These are phyloP conservation scores for Atalantia buxifolia DNA, from an alignment of 345 rosid species.

Conservation along the genomic window DNA sequence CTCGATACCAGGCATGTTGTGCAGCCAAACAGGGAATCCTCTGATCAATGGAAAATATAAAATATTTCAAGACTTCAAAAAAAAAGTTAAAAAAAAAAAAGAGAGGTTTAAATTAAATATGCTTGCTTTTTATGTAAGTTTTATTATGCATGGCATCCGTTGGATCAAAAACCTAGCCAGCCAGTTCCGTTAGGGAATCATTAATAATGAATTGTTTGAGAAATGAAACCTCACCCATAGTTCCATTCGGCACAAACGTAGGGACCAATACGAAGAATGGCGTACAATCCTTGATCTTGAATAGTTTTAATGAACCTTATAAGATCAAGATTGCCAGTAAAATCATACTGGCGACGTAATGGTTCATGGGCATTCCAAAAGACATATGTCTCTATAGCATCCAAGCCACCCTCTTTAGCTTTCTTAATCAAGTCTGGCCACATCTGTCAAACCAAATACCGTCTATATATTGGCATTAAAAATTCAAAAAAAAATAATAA, in stretches of 20 bases:
- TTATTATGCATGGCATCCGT: too few species aligned
- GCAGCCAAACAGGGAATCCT: slow-evolving; percentile 67
- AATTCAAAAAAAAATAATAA: too few species aligned
- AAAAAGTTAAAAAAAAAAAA: too few species aligned
- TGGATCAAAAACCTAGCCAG: too few species aligned
- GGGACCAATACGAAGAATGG: slow-evolving; percentile 63
- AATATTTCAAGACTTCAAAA: too few species aligned
- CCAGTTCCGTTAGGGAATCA: too few species aligned
- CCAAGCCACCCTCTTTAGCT: slow-evolving; percentile 63
- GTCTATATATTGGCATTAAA: background rate
- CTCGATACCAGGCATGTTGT: slow-evolving; percentile 26
- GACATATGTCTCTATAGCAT: slow-evolving; percentile 60
- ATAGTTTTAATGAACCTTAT: slow-evolving; percentile 58
- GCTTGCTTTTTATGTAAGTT: too few species aligned
- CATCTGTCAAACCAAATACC: slow-evolving; percentile 35
- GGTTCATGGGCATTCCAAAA: slow-evolving; percentile 75
- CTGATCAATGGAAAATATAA: slow-evolving; percentile 4
- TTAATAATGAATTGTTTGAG: too few species aligned
- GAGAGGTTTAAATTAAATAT: too few species aligned
- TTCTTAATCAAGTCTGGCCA: slow-evolving; percentile 62
- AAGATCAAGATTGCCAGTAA: slow-evolving; percentile 45
- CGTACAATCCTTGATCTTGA: slow-evolving; percentile 45
- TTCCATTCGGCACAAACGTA: slow-evolving; percentile 77
- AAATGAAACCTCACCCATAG: slow-evolving; percentile 40
- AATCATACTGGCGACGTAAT: slow-evolving; percentile 46